phyloP scores from a whole-genome alignment of 768 basidiomycete species.

The Hericium rajendrae region DNA sequence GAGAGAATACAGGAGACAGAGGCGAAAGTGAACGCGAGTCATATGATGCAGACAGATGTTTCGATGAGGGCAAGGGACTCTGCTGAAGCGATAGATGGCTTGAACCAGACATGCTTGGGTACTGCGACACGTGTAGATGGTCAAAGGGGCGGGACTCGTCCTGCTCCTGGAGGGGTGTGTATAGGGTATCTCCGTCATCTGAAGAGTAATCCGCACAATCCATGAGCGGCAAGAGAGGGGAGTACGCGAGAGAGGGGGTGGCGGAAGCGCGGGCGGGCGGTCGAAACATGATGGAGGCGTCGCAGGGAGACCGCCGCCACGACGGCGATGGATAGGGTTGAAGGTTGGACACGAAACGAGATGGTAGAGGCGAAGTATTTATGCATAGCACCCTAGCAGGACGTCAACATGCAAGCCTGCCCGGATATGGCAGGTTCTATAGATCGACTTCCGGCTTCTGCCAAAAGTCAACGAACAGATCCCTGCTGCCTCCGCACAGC shows the following conservation, averaged over 20 bases:
- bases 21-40: constrained; percentile 8
- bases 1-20: constrained; percentile 7
- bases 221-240: constrained; percentile 6
- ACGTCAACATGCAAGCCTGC: not conserved
- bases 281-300: not conserved
- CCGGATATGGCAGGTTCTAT: not conserved
- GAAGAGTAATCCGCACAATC: constrained; percentile 12
- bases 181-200: constrained; percentile 13
- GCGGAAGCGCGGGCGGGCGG: not conserved
- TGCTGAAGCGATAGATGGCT: constrained; percentile 6
- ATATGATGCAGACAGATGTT: constrained; percentile 13
- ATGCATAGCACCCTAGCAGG: not conserved
- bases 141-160: constrained; percentile 6
- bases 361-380: not conserved
- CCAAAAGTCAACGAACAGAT: no score
- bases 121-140: constrained; percentile 2
- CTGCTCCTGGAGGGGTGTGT: constrained; percentile 11
- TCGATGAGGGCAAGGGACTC: constrained; percentile 5
- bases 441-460: no score
- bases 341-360: no score
- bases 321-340: not conserved
- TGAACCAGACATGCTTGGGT: not conserved
- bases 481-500: no score
- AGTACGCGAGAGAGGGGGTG: not conserved
- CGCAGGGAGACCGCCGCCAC: no score